Evolutionary conservation across 2,329 filamentous ascomycete genomes (phyloP).

Genomic region (Colletotrichum sp.): DNA sequence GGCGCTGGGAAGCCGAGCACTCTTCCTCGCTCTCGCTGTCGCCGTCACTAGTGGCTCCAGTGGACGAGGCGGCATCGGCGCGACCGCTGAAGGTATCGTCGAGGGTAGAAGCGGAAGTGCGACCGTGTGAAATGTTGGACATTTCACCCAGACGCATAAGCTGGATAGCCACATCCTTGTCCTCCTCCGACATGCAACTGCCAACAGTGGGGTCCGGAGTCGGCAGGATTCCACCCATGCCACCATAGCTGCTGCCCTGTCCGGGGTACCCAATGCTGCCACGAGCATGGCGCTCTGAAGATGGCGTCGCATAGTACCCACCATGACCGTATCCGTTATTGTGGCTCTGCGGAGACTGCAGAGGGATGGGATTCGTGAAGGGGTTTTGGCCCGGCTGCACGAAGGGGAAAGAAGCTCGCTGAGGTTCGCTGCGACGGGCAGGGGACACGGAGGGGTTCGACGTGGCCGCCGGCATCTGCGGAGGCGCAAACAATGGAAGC

Average conservation of each 20-base stretch:
- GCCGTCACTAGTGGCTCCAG: conserved; percentile 81
- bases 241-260: conserved; percentile 21
- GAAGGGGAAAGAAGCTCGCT: conserved; percentile 77
- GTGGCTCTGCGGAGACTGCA: conserved; percentile 87
- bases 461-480: conserved; percentile 90
- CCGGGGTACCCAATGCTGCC: conserved; percentile 62
- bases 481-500: conserved; percentile 91
- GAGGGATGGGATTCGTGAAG: conserved; percentile 76
- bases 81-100: conserved; percentile 93
- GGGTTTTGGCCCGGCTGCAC: conserved; percentile 78
- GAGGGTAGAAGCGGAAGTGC: conserved; percentile 89
- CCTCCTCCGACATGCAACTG: conserved; percentile 95
- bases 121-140: conserved; percentile 90
- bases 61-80: conserved; percentile 84
- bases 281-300: conserved; percentile 69
- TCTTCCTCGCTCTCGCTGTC: conserved; percentile 72
- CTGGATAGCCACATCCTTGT: conserved; percentile 92
- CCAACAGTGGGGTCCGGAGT: conserved; percentile 97
- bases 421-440: conserved; percentile 77
- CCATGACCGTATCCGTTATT: conserved; percentile 58
- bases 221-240: conserved; percentile 70
- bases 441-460: conserved; percentile 98
- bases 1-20: conserved; percentile 62
- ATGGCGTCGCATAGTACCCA: conserved; percentile 67
- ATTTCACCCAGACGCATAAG: conserved; percentile 95